Base-by-base conservation (phyloP, 305 asterid genomes). In the Solanum hybrid region DNA sequence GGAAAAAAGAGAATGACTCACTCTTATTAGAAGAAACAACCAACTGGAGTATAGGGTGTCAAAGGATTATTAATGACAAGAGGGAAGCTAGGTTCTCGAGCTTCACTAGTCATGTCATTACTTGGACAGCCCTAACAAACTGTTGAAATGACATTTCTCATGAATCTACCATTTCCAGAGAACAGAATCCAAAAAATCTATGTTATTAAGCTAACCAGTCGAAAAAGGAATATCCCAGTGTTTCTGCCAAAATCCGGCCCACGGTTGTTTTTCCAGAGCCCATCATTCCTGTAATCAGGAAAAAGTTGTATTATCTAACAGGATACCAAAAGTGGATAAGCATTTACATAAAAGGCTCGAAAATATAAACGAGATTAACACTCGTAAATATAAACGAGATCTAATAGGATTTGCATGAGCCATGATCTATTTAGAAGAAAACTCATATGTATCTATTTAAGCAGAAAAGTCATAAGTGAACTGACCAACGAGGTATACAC, bases 231-330 rank as follows among this genome's bases (percentile, higher is more conserved):
- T 97, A 97, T 85, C 92, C 95, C 86, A 97, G 97, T 89, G 95
- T 93, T 91, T 94, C 95, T 4, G 99, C 92, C 93, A 97, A 92
- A 92, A 95, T 94, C 90, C 92, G 92, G 88, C 99, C 99, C 38
- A 97, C 96, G 8, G 99, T 97, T 51, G 99, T 96, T 95, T 97
- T 97, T 64, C 99, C 99, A 37, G 98, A 97, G 88, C 99, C 99
- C 99, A 97, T 97, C 99, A 97, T 94, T 90, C 99, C 98, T 97
- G 92, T 51, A 84, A 29, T 51, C 6, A 51, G 75, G 87, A 84
- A 84, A 51, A 31, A 51, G 17, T 56, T 56, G 6, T 19, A 26
- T 88, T 73, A 12, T 29, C 37, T 82, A 38, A 31, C 66, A 42
- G 22, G 87, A 51, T 19, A 51, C 40, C 72, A 17, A 22, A 51